Percentiles rank a stretch among this genome's conserved stretches.
phyloP scores from a whole-genome alignment of 2,329 filamentous ascomycete species.

The Amauroascus verrucosus region DNA sequence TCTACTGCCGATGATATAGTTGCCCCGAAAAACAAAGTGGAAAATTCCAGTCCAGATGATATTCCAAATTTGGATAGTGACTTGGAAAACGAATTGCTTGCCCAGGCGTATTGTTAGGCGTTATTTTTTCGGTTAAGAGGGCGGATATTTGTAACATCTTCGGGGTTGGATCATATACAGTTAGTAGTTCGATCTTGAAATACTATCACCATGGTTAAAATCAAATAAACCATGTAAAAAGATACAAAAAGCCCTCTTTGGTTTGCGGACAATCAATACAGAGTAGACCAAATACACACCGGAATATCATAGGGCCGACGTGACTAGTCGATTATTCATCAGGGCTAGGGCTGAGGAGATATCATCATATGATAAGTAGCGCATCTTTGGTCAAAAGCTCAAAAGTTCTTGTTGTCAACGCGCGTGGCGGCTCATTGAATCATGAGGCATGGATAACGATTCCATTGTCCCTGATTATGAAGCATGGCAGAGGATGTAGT shows the following conservation, averaged over 20 bases:
- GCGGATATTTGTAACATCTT: neutral
- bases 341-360: constrained; percentile 5
- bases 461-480: constrained; percentile 26
- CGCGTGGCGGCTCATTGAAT: neutral
- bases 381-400: too few relatives aligned
- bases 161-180: too few relatives aligned
- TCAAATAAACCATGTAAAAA: neutral
- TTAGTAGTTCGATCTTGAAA: neutral
- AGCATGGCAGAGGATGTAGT: constrained; percentile 31
- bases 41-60: neutral
- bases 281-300: too few relatives aligned
- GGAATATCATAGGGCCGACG: neutral
- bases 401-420: neutral
- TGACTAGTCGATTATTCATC: neutral
- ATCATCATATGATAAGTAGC: constrained; percentile 8
- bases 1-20: constrained; percentile 55
- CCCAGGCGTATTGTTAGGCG: neutral
- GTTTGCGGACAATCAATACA: too few relatives aligned
- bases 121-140: neutral
- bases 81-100: constrained; percentile 1
- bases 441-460: neutral
- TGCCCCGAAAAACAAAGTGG: neutral
- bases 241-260: too few relatives aligned
- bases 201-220: neutral
- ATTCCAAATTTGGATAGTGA: constrained; percentile 2